Conservation (phyloP, 225 moss, liverwort and hornwort genomes). For the Climacium dendroides region DNA sequence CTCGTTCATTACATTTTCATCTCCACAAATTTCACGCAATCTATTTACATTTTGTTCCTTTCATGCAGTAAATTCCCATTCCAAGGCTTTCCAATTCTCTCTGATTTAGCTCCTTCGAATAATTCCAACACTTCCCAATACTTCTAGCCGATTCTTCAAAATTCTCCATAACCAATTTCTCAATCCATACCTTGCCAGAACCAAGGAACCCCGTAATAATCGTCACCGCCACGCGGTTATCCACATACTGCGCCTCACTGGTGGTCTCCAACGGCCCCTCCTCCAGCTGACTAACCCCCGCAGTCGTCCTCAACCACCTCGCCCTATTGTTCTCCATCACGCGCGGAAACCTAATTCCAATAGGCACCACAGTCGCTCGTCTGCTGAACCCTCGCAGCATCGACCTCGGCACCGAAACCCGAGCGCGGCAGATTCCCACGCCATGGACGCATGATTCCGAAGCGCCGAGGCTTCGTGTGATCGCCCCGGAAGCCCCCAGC, state of each 20-base stretch:
- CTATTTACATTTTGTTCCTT: no score
- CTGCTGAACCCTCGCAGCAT: background rate
- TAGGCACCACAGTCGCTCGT: constrained; percentile 3
- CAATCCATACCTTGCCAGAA: constrained; percentile 64
- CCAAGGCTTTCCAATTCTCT: background rate
- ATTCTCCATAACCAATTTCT: no score
- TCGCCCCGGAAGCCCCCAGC: background rate
- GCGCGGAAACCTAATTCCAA: background rate
- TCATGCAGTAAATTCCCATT: no score
- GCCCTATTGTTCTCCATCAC: background rate
- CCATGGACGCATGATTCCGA: background rate
- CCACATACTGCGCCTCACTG: background rate
- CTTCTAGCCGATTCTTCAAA: background rate
- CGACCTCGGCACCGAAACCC: background rate
- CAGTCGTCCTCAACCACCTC: constrained; percentile 12
- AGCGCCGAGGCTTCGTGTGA: background rate
- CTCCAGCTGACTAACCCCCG: constrained; percentile 27
- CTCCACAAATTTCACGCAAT: background rate
- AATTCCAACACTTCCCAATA: background rate
- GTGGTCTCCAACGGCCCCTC: constrained; percentile 15
- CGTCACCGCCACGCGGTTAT: constrained; percentile 71
- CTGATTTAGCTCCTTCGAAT: background rate
- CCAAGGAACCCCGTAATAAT: constrained; percentile 95
- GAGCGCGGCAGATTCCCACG: background rate
- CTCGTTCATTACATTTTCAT: background rate